Conservation (phyloP, 257 asterid species). For the Nicotiana undulata region DNA sequence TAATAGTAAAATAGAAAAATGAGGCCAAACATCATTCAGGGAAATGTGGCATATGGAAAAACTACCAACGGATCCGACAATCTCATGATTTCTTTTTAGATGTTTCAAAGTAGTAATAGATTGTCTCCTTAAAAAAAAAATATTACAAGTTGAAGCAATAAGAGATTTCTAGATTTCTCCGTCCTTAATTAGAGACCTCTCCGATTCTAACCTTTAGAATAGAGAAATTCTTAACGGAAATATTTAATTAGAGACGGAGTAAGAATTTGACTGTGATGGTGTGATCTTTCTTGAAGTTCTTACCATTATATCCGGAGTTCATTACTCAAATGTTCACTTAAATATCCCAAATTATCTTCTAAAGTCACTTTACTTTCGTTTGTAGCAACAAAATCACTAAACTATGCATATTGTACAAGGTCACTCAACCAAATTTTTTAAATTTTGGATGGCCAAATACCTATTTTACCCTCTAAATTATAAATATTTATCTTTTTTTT, state of each 20-base stretch:
- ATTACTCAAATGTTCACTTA: too few species aligned
- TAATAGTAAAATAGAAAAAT: not conserved
- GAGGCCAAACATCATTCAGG: not conserved
- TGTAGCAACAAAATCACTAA: too few species aligned
- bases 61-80: slow-evolving; percentile 40
- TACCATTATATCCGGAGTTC: too few species aligned
- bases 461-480: too few species aligned
- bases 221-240: not conserved
- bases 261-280: not conserved
- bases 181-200: too few species aligned
- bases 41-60: slow-evolving; percentile 28
- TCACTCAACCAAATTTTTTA: too few species aligned
- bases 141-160: slow-evolving; percentile 50
- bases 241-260: not conserved
- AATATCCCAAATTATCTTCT: too few species aligned
- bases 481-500: too few species aligned
- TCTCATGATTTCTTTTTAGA: slow-evolving; percentile 42
- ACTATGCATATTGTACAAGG: too few species aligned
- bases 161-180: not conserved
- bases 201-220: not conserved
- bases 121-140: slow-evolving; percentile 13
- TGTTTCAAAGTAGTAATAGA: slow-evolving; percentile 44
- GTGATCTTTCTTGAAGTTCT: too few species aligned
- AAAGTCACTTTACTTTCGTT: too few species aligned
- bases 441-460: too few species aligned